phyloP scores from a whole-genome alignment of 805 yeast genomes.

The Yarrowia divulgata region DNA sequence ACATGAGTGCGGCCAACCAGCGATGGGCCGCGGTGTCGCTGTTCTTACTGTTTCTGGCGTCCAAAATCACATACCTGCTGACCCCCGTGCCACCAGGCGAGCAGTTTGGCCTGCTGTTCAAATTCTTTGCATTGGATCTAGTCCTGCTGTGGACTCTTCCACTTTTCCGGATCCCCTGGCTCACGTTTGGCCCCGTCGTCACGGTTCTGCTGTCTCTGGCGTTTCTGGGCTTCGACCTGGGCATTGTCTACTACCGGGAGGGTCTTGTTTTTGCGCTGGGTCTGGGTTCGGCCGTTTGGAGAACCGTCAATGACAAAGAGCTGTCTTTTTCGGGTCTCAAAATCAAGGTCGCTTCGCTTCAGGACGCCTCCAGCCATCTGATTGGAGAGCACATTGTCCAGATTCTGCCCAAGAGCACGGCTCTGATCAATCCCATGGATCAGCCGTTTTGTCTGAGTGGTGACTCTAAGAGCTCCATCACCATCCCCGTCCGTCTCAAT shows the following conservation, averaged over 20 bases:
- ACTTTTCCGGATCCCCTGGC: conserved; percentile 73
- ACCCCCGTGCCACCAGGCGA: conserved; percentile 4
- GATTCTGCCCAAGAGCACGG: conserved; percentile 90
- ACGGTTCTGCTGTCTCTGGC: conserved; percentile 59
- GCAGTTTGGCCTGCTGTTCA: conserved; percentile 50
- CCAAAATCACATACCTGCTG: conserved; percentile 63
- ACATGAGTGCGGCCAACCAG: conserved; percentile 79
- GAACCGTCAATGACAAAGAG: conserved; percentile 48
- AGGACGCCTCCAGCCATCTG: conserved; percentile 62
- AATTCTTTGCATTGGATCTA: conserved; percentile 78
- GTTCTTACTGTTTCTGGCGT: conserved; percentile 80
- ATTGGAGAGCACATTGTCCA: conserved; percentile 87
- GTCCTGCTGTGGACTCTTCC: conserved; percentile 74
- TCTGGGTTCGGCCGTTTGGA: conserved; percentile 44
- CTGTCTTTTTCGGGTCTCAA: conserved; percentile 50
- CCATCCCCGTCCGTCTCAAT: conserved; percentile 79
- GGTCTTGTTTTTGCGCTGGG: conserved; percentile 42
- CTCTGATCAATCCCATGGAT: conserved; percentile 76
- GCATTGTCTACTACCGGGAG: conserved; percentile 37
- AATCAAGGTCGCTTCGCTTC: conserved; percentile 48
- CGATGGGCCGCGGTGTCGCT: conserved; percentile 69
- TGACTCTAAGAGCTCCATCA: conserved; percentile 48
- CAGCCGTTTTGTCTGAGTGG: conserved; percentile 63
- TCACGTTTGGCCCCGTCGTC: conserved; percentile 66
- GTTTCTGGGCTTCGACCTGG: conserved; percentile 51